Evolutionary conservation across 805 yeast species (phyloP).

Genomic region (Lipomyces kockii): DNA sequence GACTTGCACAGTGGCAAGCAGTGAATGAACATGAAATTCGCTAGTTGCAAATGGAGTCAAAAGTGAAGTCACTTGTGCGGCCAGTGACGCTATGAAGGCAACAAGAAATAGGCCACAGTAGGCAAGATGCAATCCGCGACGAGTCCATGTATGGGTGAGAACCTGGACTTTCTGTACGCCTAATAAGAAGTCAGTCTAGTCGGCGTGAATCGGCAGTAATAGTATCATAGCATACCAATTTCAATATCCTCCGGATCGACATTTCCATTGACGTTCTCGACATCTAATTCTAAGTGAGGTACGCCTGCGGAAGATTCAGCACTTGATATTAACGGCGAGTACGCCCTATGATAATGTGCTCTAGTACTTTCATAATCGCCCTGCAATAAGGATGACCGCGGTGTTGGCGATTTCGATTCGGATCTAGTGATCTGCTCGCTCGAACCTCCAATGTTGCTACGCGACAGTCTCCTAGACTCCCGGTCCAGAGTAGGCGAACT

Average conservation of each 20-base stretch:
- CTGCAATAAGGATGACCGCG: not conserved
- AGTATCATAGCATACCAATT: conserved; percentile 7
- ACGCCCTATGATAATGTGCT: conserved; percentile 23
- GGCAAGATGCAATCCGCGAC: conserved; percentile 27
- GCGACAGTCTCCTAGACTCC: not conserved
- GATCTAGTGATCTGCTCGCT: not conserved
- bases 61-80: conserved; percentile 37
- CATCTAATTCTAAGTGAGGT: not conserved
- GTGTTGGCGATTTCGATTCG: not conserved
- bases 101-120: conserved; percentile 37
- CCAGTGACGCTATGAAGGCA: conserved; percentile 38
- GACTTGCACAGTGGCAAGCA: conserved; percentile 49
- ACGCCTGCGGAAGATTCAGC: not conserved
- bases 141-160: conserved; percentile 35
- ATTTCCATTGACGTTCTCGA: not conserved
- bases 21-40: conserved; percentile 48
- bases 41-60: conserved; percentile 50
- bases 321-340: conserved; percentile 14
- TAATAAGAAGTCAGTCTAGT: not conserved
- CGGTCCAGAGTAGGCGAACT: not conserved
- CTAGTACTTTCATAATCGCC: conserved; percentile 1
- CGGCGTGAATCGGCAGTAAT: not conserved
- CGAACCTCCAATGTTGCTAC: not conserved
- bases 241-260: conserved; percentile 18
- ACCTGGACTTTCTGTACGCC: conserved; percentile 33